Evolutionary conservation across 805 yeast genomes (phyloP).

Genomic region (Spathaspora girioi): DNA sequence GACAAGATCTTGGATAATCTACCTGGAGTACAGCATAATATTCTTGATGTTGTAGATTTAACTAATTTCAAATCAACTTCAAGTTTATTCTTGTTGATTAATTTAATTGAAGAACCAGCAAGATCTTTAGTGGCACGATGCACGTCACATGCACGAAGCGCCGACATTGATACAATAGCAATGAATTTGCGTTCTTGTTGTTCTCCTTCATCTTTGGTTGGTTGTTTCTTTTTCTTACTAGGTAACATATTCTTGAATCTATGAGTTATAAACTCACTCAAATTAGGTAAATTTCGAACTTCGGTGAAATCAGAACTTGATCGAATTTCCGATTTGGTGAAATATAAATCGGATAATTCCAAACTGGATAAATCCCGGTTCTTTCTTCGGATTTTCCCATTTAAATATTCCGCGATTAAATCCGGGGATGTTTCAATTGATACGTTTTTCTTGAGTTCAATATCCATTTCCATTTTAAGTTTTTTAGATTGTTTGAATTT

Average conservation of each 20-base stretch:
- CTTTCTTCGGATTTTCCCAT: conserved; percentile 53
- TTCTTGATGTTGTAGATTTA: conserved; percentile 41
- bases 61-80: conserved; percentile 55
- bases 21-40: conserved; percentile 64
- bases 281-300: conserved; percentile 52
- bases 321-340: conserved; percentile 53
- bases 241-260: conserved; percentile 49
- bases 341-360: conserved; percentile 66
- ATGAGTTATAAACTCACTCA: conserved; percentile 50
- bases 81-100: conserved; percentile 72
- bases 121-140: conserved; percentile 54
- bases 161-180: conserved; percentile 65
- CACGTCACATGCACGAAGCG: conserved; percentile 83
- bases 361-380: conserved; percentile 69
- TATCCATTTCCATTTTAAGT: conserved; percentile 63
- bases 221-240: conserved; percentile 20
- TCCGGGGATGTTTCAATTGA: conserved; percentile 52
- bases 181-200: conserved; percentile 36
- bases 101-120: conserved; percentile 57
- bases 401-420: conserved; percentile 63
- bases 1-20: conserved; percentile 46
- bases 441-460: conserved; percentile 51
- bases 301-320: conserved; percentile 56
- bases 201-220: too few relatives aligned
- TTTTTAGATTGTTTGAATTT: conserved; percentile 63